Evolutionary conservation across 2,329 filamentous ascomycete species (phyloP), one percentile per base, ranked within the genome.

Genomic region (Hymenoscyphus repandus): DNA sequence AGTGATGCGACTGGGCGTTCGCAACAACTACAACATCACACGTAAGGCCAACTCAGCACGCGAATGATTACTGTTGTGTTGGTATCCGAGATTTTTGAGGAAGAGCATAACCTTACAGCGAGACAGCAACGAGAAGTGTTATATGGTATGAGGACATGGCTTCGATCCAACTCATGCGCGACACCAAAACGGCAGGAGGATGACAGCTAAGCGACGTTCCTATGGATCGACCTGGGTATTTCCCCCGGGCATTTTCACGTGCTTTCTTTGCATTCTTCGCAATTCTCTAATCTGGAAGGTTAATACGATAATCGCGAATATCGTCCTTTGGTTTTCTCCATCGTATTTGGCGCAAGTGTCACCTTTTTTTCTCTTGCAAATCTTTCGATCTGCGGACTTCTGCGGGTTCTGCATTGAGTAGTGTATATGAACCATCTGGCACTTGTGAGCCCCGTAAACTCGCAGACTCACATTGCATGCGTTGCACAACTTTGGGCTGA

Each of bases 101-200:
- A 27, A 27, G 22, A 27, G 22, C 22, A 27, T 27, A 27, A 27
- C n/a, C n/a, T n/a, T n/a, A 17, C 33, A 2, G 33, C 7, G 18
- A 17, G 40, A 41, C 46, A 41, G 38, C 27, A 41, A 41, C 30
- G 22, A 42, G 38, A 49, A 42, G 32, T 15, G 15, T 34, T 18
- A 34, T 27, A 27, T 27, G 22, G 22, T 27, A 7, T 27, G 22
- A 27, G 22, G 18, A 18, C 30, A 44, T 34, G 40, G 27, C 45
- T 36, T 36, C 47, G n/a, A n/a, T 43, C 27, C 12, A 43, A 34
- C 15, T 48, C 22, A 43, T 42, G 30, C 39, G 34, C 27, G 32
- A 49, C 40, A 33, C 34, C 34, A 37, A 44, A 32, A 20, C 37
- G 40, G 40, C 47, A 49, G 30, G 41, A 32, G 39, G 6, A 42